A percentile compares a stretch with the other conserved stretches of the same genome.
Conservation (phyloP, 2,329 filamentous ascomycete genomes). For the Rhynchosporium agropyri region DNA sequence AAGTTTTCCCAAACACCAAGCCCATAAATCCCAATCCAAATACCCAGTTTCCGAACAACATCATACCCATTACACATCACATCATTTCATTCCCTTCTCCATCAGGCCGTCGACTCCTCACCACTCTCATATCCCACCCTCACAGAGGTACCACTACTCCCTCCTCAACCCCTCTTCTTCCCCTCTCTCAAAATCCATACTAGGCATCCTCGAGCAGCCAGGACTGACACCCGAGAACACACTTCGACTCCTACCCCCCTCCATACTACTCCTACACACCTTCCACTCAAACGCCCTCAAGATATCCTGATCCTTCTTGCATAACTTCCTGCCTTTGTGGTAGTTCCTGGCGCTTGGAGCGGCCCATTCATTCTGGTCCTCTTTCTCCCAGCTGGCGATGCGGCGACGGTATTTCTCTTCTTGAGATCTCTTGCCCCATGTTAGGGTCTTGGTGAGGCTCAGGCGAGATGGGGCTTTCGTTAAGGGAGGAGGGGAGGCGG, state of each 20-base stretch:
- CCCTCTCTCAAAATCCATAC: slow-evolving; percentile 23
- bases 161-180: neutral
- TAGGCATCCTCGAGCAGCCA: slow-evolving; percentile 24
- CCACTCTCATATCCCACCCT: slow-evolving; percentile 1
- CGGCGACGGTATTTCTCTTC: slow-evolving; percentile 20
- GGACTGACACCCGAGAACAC: slow-evolving; percentile 28
- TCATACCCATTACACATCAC: slow-evolving; percentile 5
- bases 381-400: slow-evolving; percentile 29
- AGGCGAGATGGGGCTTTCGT: slow-evolving; percentile 16
- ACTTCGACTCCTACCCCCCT: slow-evolving; percentile 18
- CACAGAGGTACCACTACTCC: slow-evolving; percentile 17
- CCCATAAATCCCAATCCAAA: neutral
- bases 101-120: neutral
- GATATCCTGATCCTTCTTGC: slow-evolving; percentile 29
- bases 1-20: neutral
- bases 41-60: slow-evolving; percentile 1
- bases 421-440: slow-evolving; percentile 14
- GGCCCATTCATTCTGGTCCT: slow-evolving; percentile 30
- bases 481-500: slow-evolving; percentile 12
- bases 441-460: slow-evolving; percentile 24
- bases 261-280: slow-evolving; percentile 14
- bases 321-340: slow-evolving; percentile 11
- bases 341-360: slow-evolving; percentile 14
- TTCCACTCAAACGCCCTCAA: slow-evolving; percentile 30
- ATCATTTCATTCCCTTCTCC: neutral